Evolutionary conservation across 495 filamentous ascomycete genomes (phyloP).

Genomic region (Trichocladium uniseriatum): DNA sequence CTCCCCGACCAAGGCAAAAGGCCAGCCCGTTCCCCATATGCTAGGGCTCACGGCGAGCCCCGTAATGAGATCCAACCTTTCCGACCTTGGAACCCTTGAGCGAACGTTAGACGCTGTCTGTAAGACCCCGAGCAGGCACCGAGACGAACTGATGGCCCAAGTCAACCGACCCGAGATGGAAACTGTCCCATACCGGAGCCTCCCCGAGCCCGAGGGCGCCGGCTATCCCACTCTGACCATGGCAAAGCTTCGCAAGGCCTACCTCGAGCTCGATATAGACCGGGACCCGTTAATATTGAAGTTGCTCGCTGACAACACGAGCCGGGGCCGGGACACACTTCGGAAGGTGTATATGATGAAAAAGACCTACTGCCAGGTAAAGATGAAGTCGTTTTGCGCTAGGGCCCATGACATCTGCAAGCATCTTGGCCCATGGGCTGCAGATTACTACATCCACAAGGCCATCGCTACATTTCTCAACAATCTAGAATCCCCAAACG

Average conservation of each 20-base stretch:
- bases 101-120: slow-evolving; percentile 64
- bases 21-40: slow-evolving; percentile 53
- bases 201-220: neutral
- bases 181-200: slow-evolving; percentile 39
- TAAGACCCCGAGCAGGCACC: slow-evolving; percentile 60
- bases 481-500: slow-evolving; percentile 15
- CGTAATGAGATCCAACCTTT: slow-evolving; percentile 47
- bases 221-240: slow-evolving; percentile 21
- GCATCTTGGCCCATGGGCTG: slow-evolving; percentile 66
- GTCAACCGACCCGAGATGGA: slow-evolving; percentile 58
- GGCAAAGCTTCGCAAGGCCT: slow-evolving; percentile 30
- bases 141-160: slow-evolving; percentile 57
- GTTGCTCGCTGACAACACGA: slow-evolving; percentile 32
- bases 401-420: slow-evolving; percentile 43
- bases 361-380: slow-evolving; percentile 54
- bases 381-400: slow-evolving; percentile 50
- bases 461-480: slow-evolving; percentile 43
- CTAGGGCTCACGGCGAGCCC: slow-evolving; percentile 84
- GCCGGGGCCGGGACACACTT: slow-evolving; percentile 32
- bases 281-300: slow-evolving; percentile 63
- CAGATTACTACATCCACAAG: slow-evolving; percentile 58
- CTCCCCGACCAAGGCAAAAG: slow-evolving; percentile 29
- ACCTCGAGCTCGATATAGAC: slow-evolving; percentile 45
- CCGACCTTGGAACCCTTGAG: slow-evolving; percentile 54
- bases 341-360: slow-evolving; percentile 37